Percentiles rank a stretch among this genome's conserved stretches.
Conservation (phyloP, 768 basidiomycete genomes). For the Termitomyces sp. region DNA sequence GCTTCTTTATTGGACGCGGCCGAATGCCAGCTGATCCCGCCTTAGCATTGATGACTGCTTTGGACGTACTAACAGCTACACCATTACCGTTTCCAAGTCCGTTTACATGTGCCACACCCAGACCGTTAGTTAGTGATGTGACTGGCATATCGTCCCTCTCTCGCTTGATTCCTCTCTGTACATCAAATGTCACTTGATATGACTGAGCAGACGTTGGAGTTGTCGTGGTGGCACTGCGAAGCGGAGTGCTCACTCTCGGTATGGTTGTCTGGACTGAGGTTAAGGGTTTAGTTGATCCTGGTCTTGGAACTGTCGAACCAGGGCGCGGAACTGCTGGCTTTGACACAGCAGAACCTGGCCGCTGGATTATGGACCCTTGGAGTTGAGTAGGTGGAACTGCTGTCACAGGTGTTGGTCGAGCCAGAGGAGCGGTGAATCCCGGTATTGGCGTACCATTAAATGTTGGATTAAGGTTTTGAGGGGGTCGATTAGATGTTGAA, state of each 20-base stretch:
- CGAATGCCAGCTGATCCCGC: conserved; percentile 56
- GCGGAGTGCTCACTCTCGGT: conserved; percentile 20
- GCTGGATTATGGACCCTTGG: conserved; percentile 23
- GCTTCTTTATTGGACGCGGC: conserved; percentile 75
- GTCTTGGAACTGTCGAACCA: conserved; percentile 21
- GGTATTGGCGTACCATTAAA: conserved; percentile 31
- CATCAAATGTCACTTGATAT: conserved; percentile 10
- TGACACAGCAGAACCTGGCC: conserved; percentile 13
- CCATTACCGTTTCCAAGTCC: conserved; percentile 17
- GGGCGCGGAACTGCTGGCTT: conserved; percentile 20
- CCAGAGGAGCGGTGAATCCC: conserved; percentile 22
- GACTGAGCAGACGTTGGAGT: conserved; percentile 29
- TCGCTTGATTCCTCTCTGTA: conserved; percentile 39
- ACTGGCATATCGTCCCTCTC: conserved; percentile 33
- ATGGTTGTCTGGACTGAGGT: conserved; percentile 21
- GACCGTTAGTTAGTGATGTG: conserved; percentile 23
- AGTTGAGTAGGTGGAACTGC: conserved; percentile 16
- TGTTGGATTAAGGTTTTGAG: conserved; percentile 20
- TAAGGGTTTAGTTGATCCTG: conserved; percentile 23
- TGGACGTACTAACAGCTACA: conserved; percentile 24
- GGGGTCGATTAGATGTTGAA: conserved; percentile 20
- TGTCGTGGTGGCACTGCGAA: conserved; percentile 23
- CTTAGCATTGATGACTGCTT: conserved; percentile 45
- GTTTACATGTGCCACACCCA: conserved; percentile 19
- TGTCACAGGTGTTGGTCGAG: conserved; percentile 16